Evolutionary conservation across 2,329 filamentous ascomycete species (phyloP), one percentile per base, ranked within the genome.

Genomic region (Fusarium pseudograminearum): DNA sequence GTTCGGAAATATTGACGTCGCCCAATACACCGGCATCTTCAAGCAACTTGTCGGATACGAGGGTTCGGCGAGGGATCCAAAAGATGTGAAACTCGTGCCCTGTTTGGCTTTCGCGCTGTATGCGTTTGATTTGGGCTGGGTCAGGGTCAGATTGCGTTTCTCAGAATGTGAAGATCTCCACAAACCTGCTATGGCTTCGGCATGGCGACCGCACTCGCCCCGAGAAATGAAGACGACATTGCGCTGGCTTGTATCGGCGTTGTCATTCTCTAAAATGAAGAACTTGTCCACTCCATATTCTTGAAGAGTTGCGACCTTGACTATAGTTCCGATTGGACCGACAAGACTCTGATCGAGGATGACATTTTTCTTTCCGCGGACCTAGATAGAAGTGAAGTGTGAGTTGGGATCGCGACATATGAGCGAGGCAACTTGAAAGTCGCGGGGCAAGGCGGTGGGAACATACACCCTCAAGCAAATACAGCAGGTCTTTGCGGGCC

Each of bases 221-320:
- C 94, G 88, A 20, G 94, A 92, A 73, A 99, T 88, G 82, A 98
- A 99, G 72, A 99, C 88, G 68, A 99, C 89, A 85, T 98, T 99
- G 77, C 93, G 90, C 82, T 98, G 96, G 76, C 91, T 97, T 20
- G 93, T 92, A 80, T 98, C 95, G 79, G 94, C 91, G 81, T 99
- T 98, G 77, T 91, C 89, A 81, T 98, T 98, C 80, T 99, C 96
- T 47, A 99, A 85, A 77, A 98, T 91, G 84, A 98, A 99, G 72
- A 98, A 93, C 80, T 97, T 97, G 80, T 98, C 94, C 73, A 99
- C 94, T 31, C 97, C 97, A 83, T 98, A 98, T 77, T 99, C 96
- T 78, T 98, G 93, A 18, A 98, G 87, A 12, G 93, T 95, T 24
- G 95, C 95, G 77, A 98, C 97, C 80, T 98, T 98, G 82, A 97